A percentile compares a stretch with the other conserved stretches of the same genome.
Evolutionary conservation across 192 early-diverging fungal species (phyloP).

Genomic region (Rhizoclosmatium sp.): DNA sequence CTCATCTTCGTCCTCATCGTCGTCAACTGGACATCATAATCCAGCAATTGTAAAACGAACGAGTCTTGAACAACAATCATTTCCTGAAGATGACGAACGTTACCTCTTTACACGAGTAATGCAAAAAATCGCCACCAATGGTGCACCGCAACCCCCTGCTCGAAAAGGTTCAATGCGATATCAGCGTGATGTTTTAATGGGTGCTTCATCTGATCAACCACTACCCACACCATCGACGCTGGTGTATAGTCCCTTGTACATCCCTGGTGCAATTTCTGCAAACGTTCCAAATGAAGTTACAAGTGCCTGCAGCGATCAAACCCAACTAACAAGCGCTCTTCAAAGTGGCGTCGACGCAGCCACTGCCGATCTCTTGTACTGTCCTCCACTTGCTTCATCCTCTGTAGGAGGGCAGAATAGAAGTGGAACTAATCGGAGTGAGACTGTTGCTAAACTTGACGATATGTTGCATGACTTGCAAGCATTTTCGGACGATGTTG

Average conservation of each 20-base stretch:
- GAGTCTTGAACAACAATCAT: not conserved
- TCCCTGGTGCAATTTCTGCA: not conserved
- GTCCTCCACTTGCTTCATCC: not conserved
- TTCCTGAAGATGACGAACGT: not conserved
- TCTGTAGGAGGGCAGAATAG: not conserved
- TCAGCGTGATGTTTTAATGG: conserved; percentile 5
- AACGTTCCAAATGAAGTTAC: not conserved
- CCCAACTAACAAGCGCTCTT: not conserved
- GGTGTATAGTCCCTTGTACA: conserved; percentile 10
- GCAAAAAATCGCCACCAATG: not conserved
- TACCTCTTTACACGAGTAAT: not conserved
- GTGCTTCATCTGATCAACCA: not conserved
- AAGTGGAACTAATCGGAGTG: not conserved
- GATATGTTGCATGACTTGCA: too few species aligned
- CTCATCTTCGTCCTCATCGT: too few species aligned
- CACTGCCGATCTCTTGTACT: too few species aligned
- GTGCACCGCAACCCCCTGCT: not conserved
- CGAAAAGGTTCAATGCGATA: conserved; percentile 1
- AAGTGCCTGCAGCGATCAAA: not conserved
- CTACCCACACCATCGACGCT: not conserved
- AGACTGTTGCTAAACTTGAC: not conserved
- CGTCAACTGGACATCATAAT: not conserved
- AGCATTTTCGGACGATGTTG: too few species aligned
- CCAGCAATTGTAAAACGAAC: not conserved
- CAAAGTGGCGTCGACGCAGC: too few species aligned